phyloP scores from a whole-genome alignment of 176 grass and related monocot species.

The Avena insularis region DNA sequence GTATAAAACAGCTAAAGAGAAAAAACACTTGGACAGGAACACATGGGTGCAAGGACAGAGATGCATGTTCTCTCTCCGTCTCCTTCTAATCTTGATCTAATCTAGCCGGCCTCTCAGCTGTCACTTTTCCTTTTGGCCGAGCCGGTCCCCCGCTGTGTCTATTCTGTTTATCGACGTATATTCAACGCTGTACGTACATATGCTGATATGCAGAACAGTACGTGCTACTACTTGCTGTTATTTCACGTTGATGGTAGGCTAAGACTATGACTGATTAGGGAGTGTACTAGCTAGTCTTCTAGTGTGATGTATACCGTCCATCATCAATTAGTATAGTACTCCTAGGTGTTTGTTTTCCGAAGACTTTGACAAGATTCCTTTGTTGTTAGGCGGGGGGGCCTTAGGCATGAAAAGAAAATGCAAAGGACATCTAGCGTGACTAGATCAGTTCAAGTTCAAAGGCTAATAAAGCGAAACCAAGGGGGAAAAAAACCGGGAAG shows the following conservation, averaged over 20 bases:
- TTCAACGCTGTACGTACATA: neutral
- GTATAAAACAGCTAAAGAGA: neutral
- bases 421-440: neutral
- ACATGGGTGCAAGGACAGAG: neutral
- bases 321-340: neutral
- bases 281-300: too few relatives aligned
- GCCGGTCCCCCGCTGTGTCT: neutral
- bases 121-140: slow-evolving; percentile 37
- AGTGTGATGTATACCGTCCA: neutral
- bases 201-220: neutral
- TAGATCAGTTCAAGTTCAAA: neutral
- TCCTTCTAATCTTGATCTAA: slow-evolving; percentile 3
- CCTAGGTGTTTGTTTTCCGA: neutral
- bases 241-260: neutral
- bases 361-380: neutral
- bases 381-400: neutral
- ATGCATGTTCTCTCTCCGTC: slow-evolving; percentile 4
- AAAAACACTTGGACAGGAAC: neutral
- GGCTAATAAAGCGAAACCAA: neutral
- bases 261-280: neutral
- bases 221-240: neutral
- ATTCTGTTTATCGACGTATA: neutral
- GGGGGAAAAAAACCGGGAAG: neutral
- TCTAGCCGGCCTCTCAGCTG: neutral
- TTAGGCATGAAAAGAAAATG: neutral